Conservation (phyloP, 106 monocot genomes). For the Xerophyta viscosa region DNA sequence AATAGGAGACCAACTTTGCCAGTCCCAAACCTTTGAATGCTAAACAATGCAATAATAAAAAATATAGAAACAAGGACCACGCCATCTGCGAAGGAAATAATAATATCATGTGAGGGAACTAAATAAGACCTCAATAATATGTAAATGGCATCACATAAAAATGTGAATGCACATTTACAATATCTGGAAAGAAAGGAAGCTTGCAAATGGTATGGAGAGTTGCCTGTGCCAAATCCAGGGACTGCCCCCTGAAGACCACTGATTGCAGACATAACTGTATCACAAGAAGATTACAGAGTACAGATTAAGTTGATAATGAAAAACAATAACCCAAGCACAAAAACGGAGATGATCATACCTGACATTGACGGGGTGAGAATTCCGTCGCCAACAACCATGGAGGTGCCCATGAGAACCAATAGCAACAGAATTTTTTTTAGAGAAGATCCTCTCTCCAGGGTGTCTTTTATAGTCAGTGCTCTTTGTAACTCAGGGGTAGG, state of each 20-base stretch:
- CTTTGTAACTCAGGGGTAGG: constrained; percentile 84
- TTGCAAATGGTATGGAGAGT: background rate
- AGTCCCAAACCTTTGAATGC: constrained; percentile 87
- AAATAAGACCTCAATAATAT: no score
- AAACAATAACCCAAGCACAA: background rate
- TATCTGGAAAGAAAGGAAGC: no score
- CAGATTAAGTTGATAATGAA: background rate
- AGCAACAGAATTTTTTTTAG: constrained; percentile 65
- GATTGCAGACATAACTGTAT: constrained; percentile 89
- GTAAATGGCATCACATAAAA: no score
- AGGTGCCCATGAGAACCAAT: constrained; percentile 84
- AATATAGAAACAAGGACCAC: constrained; percentile 62
- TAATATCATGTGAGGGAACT: background rate
- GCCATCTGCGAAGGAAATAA: constrained; percentile 39
- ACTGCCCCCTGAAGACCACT: constrained; percentile 84
- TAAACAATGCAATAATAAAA: constrained; percentile 64
- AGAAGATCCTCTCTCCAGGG: constrained; percentile 41
- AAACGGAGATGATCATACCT: constrained; percentile 23
- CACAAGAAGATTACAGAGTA: background rate
- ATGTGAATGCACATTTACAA: no score
- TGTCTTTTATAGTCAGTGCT: constrained; percentile 62
- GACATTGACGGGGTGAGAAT: constrained; percentile 97
- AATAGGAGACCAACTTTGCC: constrained; percentile 88
- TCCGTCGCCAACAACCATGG: constrained; percentile 92
- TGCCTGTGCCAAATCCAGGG: constrained; percentile 67